These are phyloP conservation scores for Nakaseomyces bracarensis DNA, from an alignment of 1,139 yeast genomes.

Conservation along the genomic window DNA sequence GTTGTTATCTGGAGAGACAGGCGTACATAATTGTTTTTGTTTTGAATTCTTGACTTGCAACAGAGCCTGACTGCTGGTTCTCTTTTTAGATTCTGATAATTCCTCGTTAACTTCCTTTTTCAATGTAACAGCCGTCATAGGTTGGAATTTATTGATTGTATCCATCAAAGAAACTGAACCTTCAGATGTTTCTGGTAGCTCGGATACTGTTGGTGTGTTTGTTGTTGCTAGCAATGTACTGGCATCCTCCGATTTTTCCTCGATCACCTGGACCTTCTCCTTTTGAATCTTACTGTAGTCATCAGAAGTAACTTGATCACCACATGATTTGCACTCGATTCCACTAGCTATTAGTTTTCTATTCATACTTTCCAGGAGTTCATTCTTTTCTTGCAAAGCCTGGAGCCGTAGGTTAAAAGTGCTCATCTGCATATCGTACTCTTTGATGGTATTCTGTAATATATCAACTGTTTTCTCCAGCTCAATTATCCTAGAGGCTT, in stretches of 20 bases:
- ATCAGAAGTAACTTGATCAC: not conserved
- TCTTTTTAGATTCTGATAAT: not conserved
- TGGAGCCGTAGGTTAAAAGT: not conserved
- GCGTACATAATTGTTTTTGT: conserved; percentile 2
- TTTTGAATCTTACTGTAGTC: not conserved
- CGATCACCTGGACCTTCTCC: not conserved
- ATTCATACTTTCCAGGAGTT: conserved; percentile 3
- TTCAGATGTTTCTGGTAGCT: too few species aligned
- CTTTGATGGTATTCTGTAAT: conserved; percentile 58
- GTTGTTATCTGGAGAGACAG: conserved; percentile 4
- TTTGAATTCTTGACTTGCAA: not conserved
- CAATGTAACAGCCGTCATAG: conserved; percentile 56
- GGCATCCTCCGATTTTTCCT: not conserved
- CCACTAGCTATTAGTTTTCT: conserved; percentile 2
- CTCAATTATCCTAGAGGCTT: conserved; percentile 40
- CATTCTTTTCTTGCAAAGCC: conserved; percentile 1
- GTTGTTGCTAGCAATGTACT: too few species aligned
- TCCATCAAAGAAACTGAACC: conserved; percentile 27
- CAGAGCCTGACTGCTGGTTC: not conserved
- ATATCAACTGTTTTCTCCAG: conserved; percentile 58
- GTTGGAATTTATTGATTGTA: conserved; percentile 39
- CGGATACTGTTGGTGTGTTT: too few species aligned
- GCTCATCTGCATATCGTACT: conserved; percentile 43
- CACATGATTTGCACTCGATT: not conserved
- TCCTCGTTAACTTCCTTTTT: conserved; percentile 19